phyloP scores from a whole-genome alignment of 768 basidiomycete genomes.

The Leccinellum albellum region DNA sequence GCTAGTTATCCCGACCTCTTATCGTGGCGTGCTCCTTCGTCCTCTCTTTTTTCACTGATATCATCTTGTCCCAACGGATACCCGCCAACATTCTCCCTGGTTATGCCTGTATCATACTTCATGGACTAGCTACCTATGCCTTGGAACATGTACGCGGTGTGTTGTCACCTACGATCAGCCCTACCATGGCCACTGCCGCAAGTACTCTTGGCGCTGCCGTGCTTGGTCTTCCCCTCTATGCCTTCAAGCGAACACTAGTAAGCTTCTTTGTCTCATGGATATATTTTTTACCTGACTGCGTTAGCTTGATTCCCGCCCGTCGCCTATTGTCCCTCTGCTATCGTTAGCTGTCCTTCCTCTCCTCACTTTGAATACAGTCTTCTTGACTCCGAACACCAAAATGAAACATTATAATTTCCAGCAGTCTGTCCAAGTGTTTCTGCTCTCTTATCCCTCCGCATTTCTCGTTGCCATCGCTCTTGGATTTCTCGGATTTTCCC shows the following conservation, averaged over 20 bases:
- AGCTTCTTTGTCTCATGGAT: constrained; percentile 19
- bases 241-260: constrained; percentile 57
- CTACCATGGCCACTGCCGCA: constrained; percentile 51
- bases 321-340: constrained; percentile 52
- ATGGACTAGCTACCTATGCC: constrained; percentile 57
- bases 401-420: constrained; percentile 45
- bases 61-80: constrained; percentile 37
- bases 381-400: constrained; percentile 51
- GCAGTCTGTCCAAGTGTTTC: constrained; percentile 53
- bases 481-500: constrained; percentile 63
- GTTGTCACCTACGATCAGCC: constrained; percentile 55
- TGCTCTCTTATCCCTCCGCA: constrained; percentile 54
- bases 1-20: constrained; percentile 49
- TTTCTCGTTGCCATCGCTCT: constrained; percentile 47
- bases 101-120: constrained; percentile 60
- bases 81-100: constrained; percentile 49
- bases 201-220: constrained; percentile 60
- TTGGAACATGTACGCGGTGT: constrained; percentile 60
- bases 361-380: constrained; percentile 59
- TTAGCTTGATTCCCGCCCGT: constrained; percentile 49
- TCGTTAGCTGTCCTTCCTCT: constrained; percentile 59
- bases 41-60: constrained; percentile 58
- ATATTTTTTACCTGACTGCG: constrained; percentile 8
- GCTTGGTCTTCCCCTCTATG: constrained; percentile 62
- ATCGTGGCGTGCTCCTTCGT: constrained; percentile 46